Base-by-base conservation (phyloP, 2,329 filamentous ascomycete species). In the Alternaria gaisen region DNA sequence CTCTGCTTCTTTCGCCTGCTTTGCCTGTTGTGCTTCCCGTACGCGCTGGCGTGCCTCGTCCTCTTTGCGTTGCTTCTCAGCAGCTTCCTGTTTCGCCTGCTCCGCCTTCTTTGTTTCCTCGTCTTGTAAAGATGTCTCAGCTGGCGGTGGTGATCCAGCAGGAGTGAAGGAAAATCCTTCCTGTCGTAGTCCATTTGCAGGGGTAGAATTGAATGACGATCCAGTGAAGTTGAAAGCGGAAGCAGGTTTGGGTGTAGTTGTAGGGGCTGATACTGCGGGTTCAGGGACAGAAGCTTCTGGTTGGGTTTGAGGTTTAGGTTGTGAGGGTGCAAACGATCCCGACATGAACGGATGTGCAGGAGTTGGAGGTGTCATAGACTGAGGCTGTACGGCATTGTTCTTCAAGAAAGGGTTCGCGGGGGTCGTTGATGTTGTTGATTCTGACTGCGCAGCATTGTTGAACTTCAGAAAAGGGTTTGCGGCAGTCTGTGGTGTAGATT, bases 1-100 rank as follows among this genome's bases (percentile, higher is more conserved):
- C 22, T 65, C 61, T 54, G 66, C 65, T 42, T 68, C 63, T 58
- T 65, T 61, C 38, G 59, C 56, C 24, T 58, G 65, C 47, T 50
- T 56, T 14, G 42, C 52, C 12, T 48, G 60, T 40, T 60, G 56
- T 11, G 65, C 69, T 56, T 60, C 65, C 24, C 66, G 58, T 34
- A 53, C 65, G 7, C 55, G 57, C 46, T 42, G 57, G 22, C 55
- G 61, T 36, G 60, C 61, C 53, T 69, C 58, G n/a, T 63, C 61
- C 28, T 59, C 48, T 26, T 34, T 56, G 34, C 54, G 32, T 56
- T 60, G 53, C 56, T 61, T 68, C 40, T 65, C 55, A 32, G 52
- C 60, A 22, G 63, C 68, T 28, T 60, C 53, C 8, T 36, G 52
- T 30, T 60, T 66, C n/a, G 61, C 53, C 40, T 67, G 62, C 53